Conservation (phyloP, 2,329 filamentous ascomycete species). For the Cercospora citrullina region DNA sequence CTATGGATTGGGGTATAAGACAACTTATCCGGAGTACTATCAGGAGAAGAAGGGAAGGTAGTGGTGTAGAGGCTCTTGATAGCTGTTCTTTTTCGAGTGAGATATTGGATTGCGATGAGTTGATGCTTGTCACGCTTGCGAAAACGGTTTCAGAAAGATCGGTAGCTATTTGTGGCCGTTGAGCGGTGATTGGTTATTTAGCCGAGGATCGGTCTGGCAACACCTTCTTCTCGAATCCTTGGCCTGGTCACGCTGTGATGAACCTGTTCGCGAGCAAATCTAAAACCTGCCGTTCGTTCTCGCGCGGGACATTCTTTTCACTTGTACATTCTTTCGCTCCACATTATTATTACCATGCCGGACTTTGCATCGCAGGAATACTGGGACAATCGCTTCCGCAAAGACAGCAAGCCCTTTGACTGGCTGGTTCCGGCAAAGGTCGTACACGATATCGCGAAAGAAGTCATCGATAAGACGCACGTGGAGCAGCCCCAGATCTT, state of each 20-base stretch:
- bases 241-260: background rate
- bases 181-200: background rate
- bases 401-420: conserved; percentile 25
- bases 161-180: background rate
- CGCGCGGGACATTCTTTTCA: background rate
- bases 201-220: background rate
- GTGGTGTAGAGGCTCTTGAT: background rate
- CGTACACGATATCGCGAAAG: conserved; percentile 20
- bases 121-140: background rate
- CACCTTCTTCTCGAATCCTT: conserved; percentile 3
- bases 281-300: conserved; percentile 1
- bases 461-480: conserved; percentile 22
- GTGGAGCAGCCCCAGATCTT: conserved; percentile 23
- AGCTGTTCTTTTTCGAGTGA: background rate
- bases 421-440: conserved; percentile 27
- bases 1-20: conserved; percentile 25
- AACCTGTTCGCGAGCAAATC: background rate
- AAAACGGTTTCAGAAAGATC: background rate
- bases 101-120: background rate
- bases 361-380: conserved; percentile 28
- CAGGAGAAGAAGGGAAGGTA: conserved; percentile 23
- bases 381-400: conserved; percentile 27
- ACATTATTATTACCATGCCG: conserved; percentile 18
- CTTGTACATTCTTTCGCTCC: background rate
- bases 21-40: conserved; percentile 28